These are phyloP conservation scores for Debaryomycetaceae sp. DNA, from an alignment of 1,139 yeast species.

Conservation along the genomic window DNA sequence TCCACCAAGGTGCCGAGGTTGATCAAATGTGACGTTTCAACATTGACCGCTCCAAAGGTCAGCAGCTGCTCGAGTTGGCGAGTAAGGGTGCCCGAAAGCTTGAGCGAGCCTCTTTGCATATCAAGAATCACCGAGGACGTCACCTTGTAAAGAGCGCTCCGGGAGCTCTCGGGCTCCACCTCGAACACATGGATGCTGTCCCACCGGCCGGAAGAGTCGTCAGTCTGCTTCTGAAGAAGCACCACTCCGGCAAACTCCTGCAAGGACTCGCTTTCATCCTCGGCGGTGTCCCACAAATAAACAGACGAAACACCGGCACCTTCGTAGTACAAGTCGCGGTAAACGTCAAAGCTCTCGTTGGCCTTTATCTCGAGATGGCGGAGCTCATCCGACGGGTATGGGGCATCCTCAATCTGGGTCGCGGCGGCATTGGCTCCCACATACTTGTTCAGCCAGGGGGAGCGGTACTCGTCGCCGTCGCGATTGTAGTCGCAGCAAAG, in stretches of 20 bases:
- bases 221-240: slow-evolving; percentile 68
- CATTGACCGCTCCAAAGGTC: slow-evolving; percentile 32
- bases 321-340: slow-evolving; percentile 90
- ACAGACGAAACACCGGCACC: slow-evolving; percentile 84
- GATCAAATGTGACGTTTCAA: slow-evolving; percentile 67
- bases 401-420: slow-evolving; percentile 49
- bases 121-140: slow-evolving; percentile 89
- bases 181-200: slow-evolving; percentile 93
- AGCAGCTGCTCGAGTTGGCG: slow-evolving; percentile 63
- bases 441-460: slow-evolving; percentile 87
- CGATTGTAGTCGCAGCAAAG: slow-evolving; percentile 92
- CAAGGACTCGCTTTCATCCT: slow-evolving; percentile 38
- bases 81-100: slow-evolving; percentile 78
- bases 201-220: slow-evolving; percentile 63
- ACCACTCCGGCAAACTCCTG: slow-evolving; percentile 85
- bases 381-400: slow-evolving; percentile 64
- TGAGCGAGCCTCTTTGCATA: slow-evolving; percentile 42
- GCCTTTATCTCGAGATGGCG: slow-evolving; percentile 76
- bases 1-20: slow-evolving; percentile 84
- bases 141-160: slow-evolving; percentile 60
- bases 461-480: slow-evolving; percentile 87
- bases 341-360: slow-evolving; percentile 88
- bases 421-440: slow-evolving; percentile 39
- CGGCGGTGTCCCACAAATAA: slow-evolving; percentile 84
- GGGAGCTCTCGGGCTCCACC: slow-evolving; percentile 45